These are phyloP conservation scores for Aspergillus unguis DNA, from an alignment of 2,329 filamentous ascomycete genomes.

Conservation along the genomic window DNA sequence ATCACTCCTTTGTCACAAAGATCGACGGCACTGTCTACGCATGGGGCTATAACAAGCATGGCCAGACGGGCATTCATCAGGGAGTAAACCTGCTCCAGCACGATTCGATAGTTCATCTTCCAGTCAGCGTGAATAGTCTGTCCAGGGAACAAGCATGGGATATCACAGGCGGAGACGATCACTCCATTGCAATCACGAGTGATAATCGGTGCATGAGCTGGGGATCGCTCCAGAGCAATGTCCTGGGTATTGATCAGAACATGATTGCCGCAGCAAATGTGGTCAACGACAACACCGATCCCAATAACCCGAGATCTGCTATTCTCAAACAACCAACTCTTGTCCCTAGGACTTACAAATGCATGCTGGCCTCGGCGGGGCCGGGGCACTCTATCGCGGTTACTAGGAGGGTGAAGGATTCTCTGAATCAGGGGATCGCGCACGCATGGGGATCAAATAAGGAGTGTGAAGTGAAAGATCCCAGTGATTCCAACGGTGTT, in stretches of 20 bases:
- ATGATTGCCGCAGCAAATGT: not conserved
- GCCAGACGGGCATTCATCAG: constrained; percentile 65
- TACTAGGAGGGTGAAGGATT: constrained; percentile 45
- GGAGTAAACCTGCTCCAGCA: constrained; percentile 48
- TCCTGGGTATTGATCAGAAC: constrained; percentile 11
- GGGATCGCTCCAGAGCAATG: constrained; percentile 20
- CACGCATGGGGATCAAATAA: constrained; percentile 80
- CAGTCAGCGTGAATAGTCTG: constrained; percentile 7
- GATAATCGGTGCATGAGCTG: constrained; percentile 19
- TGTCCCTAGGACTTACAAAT: not conserved
- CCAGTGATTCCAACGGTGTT: constrained; percentile 36
- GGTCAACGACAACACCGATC: not conserved
- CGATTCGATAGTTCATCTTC: constrained; percentile 25
- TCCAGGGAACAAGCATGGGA: not conserved
- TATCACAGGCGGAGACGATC: constrained; percentile 18
- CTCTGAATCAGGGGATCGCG: constrained; percentile 49
- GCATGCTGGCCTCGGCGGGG: constrained; percentile 5
- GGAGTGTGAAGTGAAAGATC: constrained; percentile 61
- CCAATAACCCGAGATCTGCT: not conserved
- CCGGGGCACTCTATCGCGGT: constrained; percentile 71
- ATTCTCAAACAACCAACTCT: constrained; percentile 9
- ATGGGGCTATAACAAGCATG: constrained; percentile 80
- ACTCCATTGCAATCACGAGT: constrained; percentile 19
- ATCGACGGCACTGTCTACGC: constrained; percentile 51
- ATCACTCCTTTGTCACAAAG: constrained; percentile 49